These are phyloP conservation scores for Fraxinus ornus DNA, from an alignment of 305 asterid species.

Conservation along the genomic window DNA sequence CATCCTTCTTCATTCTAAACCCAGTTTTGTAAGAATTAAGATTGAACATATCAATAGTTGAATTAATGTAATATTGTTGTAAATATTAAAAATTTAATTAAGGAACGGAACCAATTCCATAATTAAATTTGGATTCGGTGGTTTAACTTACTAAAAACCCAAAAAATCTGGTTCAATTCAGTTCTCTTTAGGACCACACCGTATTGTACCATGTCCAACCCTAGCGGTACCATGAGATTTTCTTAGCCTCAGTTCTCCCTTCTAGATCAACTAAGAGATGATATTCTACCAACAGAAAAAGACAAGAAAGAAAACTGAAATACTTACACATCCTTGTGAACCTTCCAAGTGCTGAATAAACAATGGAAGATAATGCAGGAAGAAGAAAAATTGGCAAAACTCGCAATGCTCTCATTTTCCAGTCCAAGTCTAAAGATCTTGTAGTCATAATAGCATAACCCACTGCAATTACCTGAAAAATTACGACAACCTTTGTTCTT, in stretches of 20 bases:
- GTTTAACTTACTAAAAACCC: too few species aligned
- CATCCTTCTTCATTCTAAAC: too few species aligned
- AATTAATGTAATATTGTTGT: too few species aligned
- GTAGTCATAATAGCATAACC: slow-evolving; percentile 82
- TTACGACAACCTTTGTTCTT: slow-evolving; percentile 6
- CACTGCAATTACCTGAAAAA: slow-evolving; percentile 68
- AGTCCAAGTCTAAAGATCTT: slow-evolving; percentile 59
- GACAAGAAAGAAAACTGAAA: slow-evolving; percentile 13
- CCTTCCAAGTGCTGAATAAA: slow-evolving; percentile 52
- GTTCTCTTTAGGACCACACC: too few species aligned
- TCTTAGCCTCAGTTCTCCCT: neutral
- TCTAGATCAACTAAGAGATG: neutral
- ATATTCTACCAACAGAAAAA: neutral
- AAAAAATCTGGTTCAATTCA: too few species aligned
- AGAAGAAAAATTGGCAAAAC: slow-evolving; percentile 86
- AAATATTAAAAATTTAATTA: too few species aligned
- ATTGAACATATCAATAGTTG: too few species aligned
- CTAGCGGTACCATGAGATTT: neutral
- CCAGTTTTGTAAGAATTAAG: too few species aligned
- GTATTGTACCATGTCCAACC: too few species aligned
- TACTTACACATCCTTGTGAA: slow-evolving; percentile 70
- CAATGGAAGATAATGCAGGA: slow-evolving; percentile 56
- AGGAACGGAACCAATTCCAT: too few species aligned
- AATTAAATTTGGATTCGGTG: too few species aligned
- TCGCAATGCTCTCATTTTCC: slow-evolving; percentile 85